These are phyloP conservation scores for Parsonsia alboflavescens DNA, from an alignment of 257 asterid genomes.

Conservation along the genomic window DNA sequence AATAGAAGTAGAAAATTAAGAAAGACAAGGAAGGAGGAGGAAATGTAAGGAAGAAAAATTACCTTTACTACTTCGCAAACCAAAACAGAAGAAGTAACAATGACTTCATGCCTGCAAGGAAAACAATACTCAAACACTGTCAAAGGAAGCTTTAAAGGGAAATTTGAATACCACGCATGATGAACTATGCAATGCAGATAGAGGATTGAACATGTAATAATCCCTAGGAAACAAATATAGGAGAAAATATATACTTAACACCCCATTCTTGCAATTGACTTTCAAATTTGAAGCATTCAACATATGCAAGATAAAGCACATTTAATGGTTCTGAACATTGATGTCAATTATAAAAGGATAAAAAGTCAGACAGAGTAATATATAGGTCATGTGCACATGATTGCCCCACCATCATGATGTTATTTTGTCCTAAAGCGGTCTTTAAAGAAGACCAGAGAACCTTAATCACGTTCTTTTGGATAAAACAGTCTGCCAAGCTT, in stretches of 20 bases:
- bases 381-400: background rate
- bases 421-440: background rate
- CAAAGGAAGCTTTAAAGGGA: background rate
- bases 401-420: background rate
- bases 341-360: background rate
- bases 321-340: background rate
- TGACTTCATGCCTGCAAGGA: constrained; percentile 81
- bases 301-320: background rate
- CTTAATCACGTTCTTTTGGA: background rate
- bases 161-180: background rate
- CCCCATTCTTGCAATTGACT: background rate
- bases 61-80: constrained; percentile 89
- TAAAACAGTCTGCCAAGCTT: background rate
- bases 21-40: constrained; percentile 1
- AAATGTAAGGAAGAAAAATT: constrained; percentile 20
- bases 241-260: background rate
- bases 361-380: background rate
- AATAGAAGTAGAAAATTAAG: background rate
- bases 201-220: background rate
- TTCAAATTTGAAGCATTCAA: background rate
- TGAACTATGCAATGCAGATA: background rate
- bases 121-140: constrained; percentile 18
- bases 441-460: background rate
- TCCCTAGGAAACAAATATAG: background rate
- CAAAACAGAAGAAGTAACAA: constrained; percentile 84